A percentile compares a stretch with the other conserved stretches of the same genome.
Evolutionary conservation across 345 rosid species (phyloP).

Genomic region (Rubroshorea leprosula): DNA sequence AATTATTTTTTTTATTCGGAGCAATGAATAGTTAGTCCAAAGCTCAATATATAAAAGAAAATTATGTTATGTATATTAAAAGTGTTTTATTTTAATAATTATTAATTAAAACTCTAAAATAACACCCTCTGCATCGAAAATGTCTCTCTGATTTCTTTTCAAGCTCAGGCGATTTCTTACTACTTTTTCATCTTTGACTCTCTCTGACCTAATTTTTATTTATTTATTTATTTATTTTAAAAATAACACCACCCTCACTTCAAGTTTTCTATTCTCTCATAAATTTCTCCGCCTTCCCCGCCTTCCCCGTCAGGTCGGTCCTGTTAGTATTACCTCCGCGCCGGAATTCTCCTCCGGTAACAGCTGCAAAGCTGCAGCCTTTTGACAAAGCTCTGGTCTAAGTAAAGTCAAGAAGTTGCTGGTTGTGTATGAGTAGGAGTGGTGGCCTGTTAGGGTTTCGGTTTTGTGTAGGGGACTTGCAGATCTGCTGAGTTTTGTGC

Average conservation of each 20-base stretch:
- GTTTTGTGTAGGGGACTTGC: constrained; percentile 14
- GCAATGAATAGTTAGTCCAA: no score
- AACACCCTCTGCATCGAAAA: constrained; percentile 17
- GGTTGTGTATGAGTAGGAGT: neutral
- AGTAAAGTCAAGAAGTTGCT: neutral
- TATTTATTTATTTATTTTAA: constrained; percentile 1
- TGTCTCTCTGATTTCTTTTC: constrained; percentile 21
- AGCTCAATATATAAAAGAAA: no score
- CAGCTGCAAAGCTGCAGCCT: constrained; percentile 6
- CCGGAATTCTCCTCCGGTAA: constrained; percentile 9
- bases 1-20: no score
- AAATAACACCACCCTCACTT: constrained; percentile 5
- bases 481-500: constrained; percentile 23
- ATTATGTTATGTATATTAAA: no score
- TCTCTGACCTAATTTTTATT: no score
- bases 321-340: constrained; percentile 6
- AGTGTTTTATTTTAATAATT: no score
- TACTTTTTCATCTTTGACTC: constrained; percentile 32
- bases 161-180: constrained; percentile 21
- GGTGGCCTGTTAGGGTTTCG: constrained; percentile 18
- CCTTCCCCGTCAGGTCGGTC: constrained; percentile 10
- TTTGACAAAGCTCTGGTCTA: neutral
- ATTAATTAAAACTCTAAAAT: no score
- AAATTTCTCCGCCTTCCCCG: constrained; percentile 19
- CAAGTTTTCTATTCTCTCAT: constrained; percentile 19